These are phyloP conservation scores for Neopestalotiopsis rosae DNA, from an alignment of 2,329 filamentous ascomycete species.

Conservation along the genomic window DNA sequence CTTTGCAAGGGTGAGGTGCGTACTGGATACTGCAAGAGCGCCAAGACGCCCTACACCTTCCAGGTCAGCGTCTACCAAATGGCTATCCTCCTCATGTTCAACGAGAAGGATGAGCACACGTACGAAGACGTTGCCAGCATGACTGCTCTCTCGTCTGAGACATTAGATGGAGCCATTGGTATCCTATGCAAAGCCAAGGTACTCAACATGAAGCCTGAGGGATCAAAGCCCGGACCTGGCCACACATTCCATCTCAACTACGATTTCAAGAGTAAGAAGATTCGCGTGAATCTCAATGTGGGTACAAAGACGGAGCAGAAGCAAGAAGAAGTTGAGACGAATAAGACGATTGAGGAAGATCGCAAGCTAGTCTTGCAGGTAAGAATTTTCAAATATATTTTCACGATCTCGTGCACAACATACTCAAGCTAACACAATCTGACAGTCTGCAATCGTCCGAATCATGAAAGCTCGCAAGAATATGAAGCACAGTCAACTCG, in stretches of 20 bases:
- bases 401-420: not conserved
- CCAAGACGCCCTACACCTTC: conserved; percentile 93
- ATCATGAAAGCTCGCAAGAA: conserved; percentile 99
- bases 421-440: conserved; percentile 19
- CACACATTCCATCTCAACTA: conserved; percentile 87
- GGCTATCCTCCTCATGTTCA: conserved; percentile 93
- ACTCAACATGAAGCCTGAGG: conserved; percentile 72
- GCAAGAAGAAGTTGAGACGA: conserved; percentile 94
- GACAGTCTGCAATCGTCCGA: conserved; percentile 92
- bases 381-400: conserved; percentile 43
- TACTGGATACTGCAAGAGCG: conserved; percentile 87
- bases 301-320: conserved; percentile 95
- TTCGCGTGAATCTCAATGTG: conserved; percentile 95
- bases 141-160: conserved; percentile 80
- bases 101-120: conserved; percentile 82
- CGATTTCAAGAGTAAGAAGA: conserved; percentile 98
- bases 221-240: conserved; percentile 77
- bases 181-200: conserved; percentile 96
- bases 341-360: conserved; percentile 99
- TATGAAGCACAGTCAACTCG: conserved; percentile 96
- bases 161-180: conserved; percentile 82
- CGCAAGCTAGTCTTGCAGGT: conserved; percentile 96
- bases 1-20: conserved; percentile 97
- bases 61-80: conserved; percentile 98
- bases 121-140: conserved; percentile 88